Percentiles rank a stretch among this genome's conserved stretches.
phyloP scores from a whole-genome alignment of 2,329 filamentous ascomycete species.

The Botryotinia globosa region DNA sequence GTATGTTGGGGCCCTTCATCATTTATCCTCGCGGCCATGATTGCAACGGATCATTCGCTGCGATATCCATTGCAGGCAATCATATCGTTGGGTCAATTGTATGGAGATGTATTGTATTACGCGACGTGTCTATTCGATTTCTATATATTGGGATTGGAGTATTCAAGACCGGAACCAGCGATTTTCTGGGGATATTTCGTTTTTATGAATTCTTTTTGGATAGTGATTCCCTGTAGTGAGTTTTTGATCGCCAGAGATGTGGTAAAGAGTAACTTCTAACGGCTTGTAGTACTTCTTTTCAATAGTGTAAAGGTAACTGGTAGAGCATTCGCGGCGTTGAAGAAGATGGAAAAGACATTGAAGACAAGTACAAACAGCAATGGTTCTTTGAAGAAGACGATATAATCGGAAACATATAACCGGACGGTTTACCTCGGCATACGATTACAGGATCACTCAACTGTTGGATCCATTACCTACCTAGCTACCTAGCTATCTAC shows the following conservation, averaged over 20 bases:
- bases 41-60: background rate
- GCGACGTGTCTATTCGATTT: background rate
- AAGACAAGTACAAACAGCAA: background rate
- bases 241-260: fast-evolving
- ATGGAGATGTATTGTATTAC: background rate
- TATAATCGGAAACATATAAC: background rate
- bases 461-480: too few relatives aligned
- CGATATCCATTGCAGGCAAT: background rate
- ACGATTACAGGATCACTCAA: background rate
- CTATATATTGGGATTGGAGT: background rate
- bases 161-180: background rate
- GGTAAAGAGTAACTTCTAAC: background rate
- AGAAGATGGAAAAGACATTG: constrained; percentile 1
- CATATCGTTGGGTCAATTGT: background rate
- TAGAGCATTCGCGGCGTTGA: background rate
- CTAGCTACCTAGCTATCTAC: too few relatives aligned
- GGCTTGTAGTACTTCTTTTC: background rate
- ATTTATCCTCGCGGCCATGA: background rate
- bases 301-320: background rate
- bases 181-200: constrained; percentile 4
- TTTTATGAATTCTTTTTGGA: background rate
- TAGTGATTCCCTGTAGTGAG: background rate
- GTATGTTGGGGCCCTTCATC: constrained; percentile 24
- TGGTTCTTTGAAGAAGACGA: background rate
- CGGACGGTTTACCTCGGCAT: background rate